phyloP scores from a whole-genome alignment of 148 eudicot genomes.

The Rhododendron ferrugineum region DNA sequence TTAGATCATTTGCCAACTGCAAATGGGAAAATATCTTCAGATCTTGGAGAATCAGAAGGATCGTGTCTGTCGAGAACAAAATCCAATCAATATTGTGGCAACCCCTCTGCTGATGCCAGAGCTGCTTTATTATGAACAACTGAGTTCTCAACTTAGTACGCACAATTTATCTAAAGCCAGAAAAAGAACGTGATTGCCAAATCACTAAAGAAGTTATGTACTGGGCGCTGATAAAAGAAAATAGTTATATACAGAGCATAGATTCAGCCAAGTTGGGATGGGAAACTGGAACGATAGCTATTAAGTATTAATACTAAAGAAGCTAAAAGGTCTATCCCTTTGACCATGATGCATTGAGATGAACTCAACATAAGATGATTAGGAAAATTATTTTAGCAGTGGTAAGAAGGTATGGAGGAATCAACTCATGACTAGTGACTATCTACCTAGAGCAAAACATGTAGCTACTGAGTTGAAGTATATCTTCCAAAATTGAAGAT shows the following conservation, averaged over 20 bases:
- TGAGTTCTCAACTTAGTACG: background rate
- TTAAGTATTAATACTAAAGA: background rate
- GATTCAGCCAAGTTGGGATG: background rate
- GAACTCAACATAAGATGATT: background rate
- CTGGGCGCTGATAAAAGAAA: no score
- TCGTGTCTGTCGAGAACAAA: background rate
- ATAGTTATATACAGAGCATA: background rate
- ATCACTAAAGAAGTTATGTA: background rate
- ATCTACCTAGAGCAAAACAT: background rate
- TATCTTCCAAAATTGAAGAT: background rate
- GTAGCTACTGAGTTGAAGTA: background rate
- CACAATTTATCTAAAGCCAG: background rate
- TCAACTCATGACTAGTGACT: background rate
- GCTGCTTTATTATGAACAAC: background rate
- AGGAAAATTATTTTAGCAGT: background rate
- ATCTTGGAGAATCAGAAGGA: background rate
- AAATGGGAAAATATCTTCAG: background rate
- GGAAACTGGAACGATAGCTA: background rate
- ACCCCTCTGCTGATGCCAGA: background rate
- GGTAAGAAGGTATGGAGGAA: background rate
- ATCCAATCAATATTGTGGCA: background rate
- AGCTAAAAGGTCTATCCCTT: background rate
- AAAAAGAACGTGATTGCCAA: background rate
- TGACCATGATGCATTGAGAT: background rate
- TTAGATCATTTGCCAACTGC: background rate